These are phyloP conservation scores for Triticum urartu DNA, from an alignment of 176 grass and related monocot species.

Conservation along the genomic window DNA sequence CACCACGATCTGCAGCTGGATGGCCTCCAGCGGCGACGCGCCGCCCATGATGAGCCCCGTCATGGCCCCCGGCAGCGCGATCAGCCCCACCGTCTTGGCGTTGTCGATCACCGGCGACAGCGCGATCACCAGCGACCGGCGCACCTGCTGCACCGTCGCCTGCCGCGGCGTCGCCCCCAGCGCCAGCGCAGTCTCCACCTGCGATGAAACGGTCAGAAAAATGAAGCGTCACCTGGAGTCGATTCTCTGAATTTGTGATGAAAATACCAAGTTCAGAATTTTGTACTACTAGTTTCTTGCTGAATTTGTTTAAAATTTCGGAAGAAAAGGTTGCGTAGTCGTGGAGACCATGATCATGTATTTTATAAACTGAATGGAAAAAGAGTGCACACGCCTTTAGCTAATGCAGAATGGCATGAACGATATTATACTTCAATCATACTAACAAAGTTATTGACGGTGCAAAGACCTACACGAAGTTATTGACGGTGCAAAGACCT, in stretches of 20 bases:
- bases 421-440: neutral
- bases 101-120: conserved; percentile 61
- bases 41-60: conserved; percentile 84
- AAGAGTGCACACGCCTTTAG: neutral
- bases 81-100: conserved; percentile 78
- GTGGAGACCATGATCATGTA: neutral
- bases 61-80: conserved; percentile 76
- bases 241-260: neutral
- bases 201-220: neutral
- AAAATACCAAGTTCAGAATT: too few species aligned
- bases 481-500: neutral
- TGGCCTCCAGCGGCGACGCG: conserved; percentile 70
- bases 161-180: conserved; percentile 79
- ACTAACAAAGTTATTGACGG: neutral
- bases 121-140: conserved; percentile 53
- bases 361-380: neutral
- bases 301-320: neutral
- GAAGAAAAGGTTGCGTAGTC: neutral
- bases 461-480: neutral
- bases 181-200: conserved; percentile 88
- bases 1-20: conserved; percentile 83
- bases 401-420: neutral
- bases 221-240: neutral
- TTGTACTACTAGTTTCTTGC: too few species aligned
- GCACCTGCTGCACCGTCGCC: conserved; percentile 73